phyloP scores from a whole-genome alignment of 306 rosid genomes.

The Castanea crenata region DNA sequence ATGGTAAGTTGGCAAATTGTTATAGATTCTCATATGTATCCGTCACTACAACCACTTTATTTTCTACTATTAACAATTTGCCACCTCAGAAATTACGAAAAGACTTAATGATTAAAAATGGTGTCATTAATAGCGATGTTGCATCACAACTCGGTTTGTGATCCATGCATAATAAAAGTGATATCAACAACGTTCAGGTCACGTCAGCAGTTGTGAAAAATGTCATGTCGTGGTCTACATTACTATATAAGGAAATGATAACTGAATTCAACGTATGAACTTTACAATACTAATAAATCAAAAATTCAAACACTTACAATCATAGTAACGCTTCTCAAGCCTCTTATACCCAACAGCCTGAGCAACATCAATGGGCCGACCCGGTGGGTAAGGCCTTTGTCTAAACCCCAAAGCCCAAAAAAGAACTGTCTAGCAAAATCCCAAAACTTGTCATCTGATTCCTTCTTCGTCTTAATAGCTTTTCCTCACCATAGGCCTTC shows the following conservation, averaged over 20 bases:
- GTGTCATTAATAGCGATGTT: too few species aligned
- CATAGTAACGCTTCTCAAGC: constrained; percentile 82
- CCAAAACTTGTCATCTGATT: constrained; percentile 72
- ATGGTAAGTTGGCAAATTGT: too few species aligned
- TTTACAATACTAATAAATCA: neutral
- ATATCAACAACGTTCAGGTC: too few species aligned
- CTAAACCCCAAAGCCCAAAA: constrained; percentile 81
- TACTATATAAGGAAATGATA: neutral
- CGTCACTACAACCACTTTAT: too few species aligned
- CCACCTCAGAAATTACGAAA: too few species aligned
- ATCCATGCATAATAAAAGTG: too few species aligned
- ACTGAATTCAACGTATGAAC: neutral
- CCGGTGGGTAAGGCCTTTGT: constrained; percentile 82
- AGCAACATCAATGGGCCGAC: constrained; percentile 85
- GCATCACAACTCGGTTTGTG: too few species aligned
- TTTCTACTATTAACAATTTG: too few species aligned
- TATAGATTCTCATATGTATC: too few species aligned
- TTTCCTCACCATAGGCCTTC: constrained; percentile 88
- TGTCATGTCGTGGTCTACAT: too few species aligned
- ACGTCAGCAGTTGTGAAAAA: too few species aligned
- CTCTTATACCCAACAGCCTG: constrained; percentile 87
- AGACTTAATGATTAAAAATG: too few species aligned
- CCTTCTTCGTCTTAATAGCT: constrained; percentile 40
- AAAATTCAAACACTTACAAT: constrained; percentile 55
- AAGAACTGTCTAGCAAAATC: constrained; percentile 81